Conservation (phyloP, 345 rosid species). For the Limnanthes douglasii region DNA sequence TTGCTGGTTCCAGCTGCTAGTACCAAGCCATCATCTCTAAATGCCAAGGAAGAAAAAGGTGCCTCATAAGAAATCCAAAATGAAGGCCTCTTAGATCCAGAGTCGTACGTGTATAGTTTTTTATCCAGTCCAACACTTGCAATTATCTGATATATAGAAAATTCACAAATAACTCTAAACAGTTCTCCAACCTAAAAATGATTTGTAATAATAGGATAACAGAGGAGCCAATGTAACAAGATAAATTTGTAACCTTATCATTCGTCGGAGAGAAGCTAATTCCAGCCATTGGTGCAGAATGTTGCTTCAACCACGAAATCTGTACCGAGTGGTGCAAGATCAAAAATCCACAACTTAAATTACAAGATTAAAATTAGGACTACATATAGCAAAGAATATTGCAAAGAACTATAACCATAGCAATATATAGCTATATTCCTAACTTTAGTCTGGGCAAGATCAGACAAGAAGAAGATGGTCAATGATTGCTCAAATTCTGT, state of each 20-base stretch:
- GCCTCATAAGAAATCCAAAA: slow-evolving; percentile 70
- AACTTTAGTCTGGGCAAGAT: neutral
- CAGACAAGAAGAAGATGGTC: neutral
- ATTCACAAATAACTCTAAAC: too few species aligned
- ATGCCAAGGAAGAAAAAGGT: slow-evolving; percentile 95
- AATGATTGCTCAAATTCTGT: neutral
- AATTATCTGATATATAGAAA: slow-evolving; percentile 42
- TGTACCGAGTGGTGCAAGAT: too few species aligned
- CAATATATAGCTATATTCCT: too few species aligned
- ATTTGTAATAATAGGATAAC: too few species aligned
- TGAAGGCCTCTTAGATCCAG: slow-evolving; percentile 69
- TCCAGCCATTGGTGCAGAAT: slow-evolving; percentile 95
- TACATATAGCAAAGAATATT: neutral
- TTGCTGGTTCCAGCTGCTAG: slow-evolving; percentile 90
- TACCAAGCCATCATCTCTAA: slow-evolving; percentile 82
- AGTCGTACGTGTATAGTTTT: slow-evolving; percentile 79
- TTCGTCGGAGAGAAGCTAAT: slow-evolving; percentile 88
- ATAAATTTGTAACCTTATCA: slow-evolving; percentile 54
- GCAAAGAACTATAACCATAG: too few species aligned
- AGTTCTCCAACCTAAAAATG: too few species aligned
- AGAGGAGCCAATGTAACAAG: too few species aligned
- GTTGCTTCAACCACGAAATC: slow-evolving; percentile 95
- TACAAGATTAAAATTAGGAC: neutral
- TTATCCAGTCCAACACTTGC: slow-evolving; percentile 96
- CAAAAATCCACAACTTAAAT: neutral